These are phyloP conservation scores for Myxozyma geophila DNA, from an alignment of 805 yeast species.

Conservation along the genomic window DNA sequence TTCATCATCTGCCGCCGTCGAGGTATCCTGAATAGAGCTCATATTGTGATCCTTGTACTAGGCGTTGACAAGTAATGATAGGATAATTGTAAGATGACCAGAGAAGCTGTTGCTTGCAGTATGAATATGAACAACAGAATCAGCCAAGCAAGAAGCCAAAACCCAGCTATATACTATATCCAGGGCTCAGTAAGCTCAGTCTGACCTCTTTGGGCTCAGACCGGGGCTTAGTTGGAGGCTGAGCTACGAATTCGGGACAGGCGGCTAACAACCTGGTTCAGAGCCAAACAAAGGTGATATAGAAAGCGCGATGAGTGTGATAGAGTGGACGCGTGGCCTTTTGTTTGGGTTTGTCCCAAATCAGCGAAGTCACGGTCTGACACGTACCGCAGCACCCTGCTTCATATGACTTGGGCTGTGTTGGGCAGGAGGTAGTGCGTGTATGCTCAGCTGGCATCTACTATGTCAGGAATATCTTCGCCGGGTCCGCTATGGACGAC, in stretches of 20 bases:
- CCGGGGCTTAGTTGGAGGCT: not conserved
- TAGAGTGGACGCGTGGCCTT: not conserved
- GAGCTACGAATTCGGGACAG: too few relatives aligned
- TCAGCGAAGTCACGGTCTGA: not conserved
- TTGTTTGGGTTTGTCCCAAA: conserved; percentile 2
- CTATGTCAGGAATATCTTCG: conserved; percentile 9
- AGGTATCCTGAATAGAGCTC: not conserved
- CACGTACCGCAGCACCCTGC: too few relatives aligned
- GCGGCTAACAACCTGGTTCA: not conserved
- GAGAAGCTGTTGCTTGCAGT: too few relatives aligned
- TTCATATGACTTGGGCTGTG: not conserved
- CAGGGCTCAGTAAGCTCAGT: too few relatives aligned
- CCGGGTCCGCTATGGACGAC: conserved; percentile 30
- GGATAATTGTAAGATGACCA: too few relatives aligned
- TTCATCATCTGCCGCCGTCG: not conserved
- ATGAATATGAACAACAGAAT: too few relatives aligned
- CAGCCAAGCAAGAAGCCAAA: too few relatives aligned
- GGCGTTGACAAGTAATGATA: too few relatives aligned
- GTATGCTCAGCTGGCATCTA: not conserved
- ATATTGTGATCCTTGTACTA: not conserved
- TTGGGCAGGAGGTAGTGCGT: too few relatives aligned
- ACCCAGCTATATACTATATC: too few relatives aligned
- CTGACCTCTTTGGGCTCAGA: not conserved
- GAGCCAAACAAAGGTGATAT: not conserved
- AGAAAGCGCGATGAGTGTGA: not conserved